A percentile compares a stretch with the other conserved stretches of the same genome.
Conservation (phyloP, 2,329 filamentous ascomycete genomes). For the Ambrosiella beaveri region DNA sequence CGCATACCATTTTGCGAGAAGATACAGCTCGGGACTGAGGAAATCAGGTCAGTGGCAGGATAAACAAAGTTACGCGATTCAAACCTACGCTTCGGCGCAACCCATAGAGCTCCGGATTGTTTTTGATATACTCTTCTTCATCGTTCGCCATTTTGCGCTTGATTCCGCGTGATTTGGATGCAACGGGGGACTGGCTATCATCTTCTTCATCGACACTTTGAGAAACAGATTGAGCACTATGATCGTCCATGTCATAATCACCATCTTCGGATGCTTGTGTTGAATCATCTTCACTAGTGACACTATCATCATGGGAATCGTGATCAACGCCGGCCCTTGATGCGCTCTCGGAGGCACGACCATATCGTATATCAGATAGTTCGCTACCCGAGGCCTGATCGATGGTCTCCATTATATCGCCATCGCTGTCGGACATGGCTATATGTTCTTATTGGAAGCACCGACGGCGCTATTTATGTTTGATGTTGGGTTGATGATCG, state of each 20-base stretch:
- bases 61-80: constrained; percentile 3
- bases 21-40: constrained; percentile 38
- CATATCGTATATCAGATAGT: constrained; percentile 53
- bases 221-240: constrained; percentile 25
- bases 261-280: constrained; percentile 47
- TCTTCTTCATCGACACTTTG: constrained; percentile 11
- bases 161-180: constrained; percentile 44
- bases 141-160: constrained; percentile 58
- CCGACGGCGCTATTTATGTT: not conserved
- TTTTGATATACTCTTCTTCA: constrained; percentile 70
- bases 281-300: constrained; percentile 28
- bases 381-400: constrained; percentile 52
- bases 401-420: constrained; percentile 12
- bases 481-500: not conserved
- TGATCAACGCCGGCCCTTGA: constrained; percentile 21
- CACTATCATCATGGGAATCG: constrained; percentile 24
- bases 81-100: constrained; percentile 70
- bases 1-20: constrained; percentile 36
- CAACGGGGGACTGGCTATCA: constrained; percentile 46
- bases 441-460: not conserved
- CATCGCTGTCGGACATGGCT: constrained; percentile 12
- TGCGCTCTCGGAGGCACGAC: constrained; percentile 25
- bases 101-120: constrained; percentile 89
- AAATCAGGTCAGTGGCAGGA: constrained; percentile 7
- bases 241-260: constrained; percentile 59